A percentile compares a stretch with the other conserved stretches of the same genome.
Conservation (phyloP, 345 rosid species). For the Theobroma cacao region DNA sequence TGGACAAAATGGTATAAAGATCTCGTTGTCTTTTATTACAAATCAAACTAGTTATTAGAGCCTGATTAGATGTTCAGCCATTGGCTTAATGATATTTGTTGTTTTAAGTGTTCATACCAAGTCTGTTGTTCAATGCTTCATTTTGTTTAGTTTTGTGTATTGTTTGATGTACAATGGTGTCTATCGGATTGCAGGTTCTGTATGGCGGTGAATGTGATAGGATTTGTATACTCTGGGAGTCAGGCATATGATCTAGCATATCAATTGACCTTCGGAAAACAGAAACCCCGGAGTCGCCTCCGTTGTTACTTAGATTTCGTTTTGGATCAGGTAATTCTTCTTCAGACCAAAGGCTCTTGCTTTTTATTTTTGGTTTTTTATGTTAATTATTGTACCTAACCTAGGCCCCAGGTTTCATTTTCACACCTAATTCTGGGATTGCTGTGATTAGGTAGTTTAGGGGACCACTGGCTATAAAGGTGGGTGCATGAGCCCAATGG, state of each 20-base stretch:
- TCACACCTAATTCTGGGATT: background rate
- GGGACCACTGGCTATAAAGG: slow-evolving; percentile 27
- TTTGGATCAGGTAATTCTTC: slow-evolving; percentile 66
- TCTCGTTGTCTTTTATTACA: no score
- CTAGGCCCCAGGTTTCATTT: background rate
- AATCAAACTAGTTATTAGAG: background rate
- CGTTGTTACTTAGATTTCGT: slow-evolving; percentile 64
- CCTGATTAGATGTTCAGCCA: background rate
- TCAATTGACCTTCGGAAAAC: slow-evolving; percentile 46
- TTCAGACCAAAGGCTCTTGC: background rate
- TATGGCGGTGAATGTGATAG: slow-evolving; percentile 70
- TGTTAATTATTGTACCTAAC: slow-evolving; percentile 21
- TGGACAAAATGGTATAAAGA: no score
- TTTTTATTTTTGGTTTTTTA: background rate
- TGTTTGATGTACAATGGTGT: background rate
- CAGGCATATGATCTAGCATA: slow-evolving; percentile 58
- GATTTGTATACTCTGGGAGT: slow-evolving; percentile 66
- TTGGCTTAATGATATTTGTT: background rate
- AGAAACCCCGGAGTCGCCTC: slow-evolving; percentile 32
- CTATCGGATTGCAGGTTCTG: slow-evolving; percentile 56
- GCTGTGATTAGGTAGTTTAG: slow-evolving; percentile 7
- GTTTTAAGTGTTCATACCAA: background rate
- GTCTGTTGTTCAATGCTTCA: background rate
- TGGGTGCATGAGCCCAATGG: slow-evolving; percentile 14
- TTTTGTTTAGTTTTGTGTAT: background rate